Base-by-base conservation (phyloP, 208 protist species). In the Leishmania mexicana region DNA sequence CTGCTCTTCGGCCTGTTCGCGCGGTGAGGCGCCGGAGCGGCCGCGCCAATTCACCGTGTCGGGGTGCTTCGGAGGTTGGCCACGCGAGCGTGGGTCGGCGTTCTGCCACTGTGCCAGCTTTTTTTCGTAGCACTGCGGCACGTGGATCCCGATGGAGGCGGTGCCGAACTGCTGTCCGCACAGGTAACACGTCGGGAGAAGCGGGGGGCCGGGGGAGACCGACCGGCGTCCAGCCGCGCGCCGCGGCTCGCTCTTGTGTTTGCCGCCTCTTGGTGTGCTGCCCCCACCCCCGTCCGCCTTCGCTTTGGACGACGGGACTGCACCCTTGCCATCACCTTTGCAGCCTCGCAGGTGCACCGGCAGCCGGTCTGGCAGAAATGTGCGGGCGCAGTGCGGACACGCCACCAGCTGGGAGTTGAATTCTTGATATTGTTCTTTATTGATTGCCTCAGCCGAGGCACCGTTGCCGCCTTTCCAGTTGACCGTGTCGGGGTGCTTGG, bases 351-450 rank as follows among this genome's bases (percentile, higher is more conserved):
- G 78, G 83, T 99, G 97, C 57, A 99, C 91, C 2, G 86, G 83
- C 45, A 99, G 94, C n/a, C 95, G 87, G 76, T 98, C 95, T 17
- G 97, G 96, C 64, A 96, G 86, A 73, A 99, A 99, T n/a, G 89
- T 97, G 67, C 97, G 88, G 19, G 83, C 89, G 85, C 97, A 99
- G 77, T 94, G 89, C 2, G 88, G 87, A 86, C 96, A 98, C 15
- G 93, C 86, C 3, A 93, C 88, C n/a, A 98, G 83, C 77, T 97
- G 96, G 15, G 86, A 64, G 11, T 91, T 88, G 76, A 96, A 98
- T 54, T 94, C 89, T 42, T 89, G 81, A 80, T 93, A 97, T 82
- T 97, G 93, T 42, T 91, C 89, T 57, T 93, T 91, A 76, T 96
- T 96, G 60, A 92, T 76, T 72, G 89, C 84, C 38, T 88, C 75